phyloP scores from a whole-genome alignment of 805 yeast genomes.

The Pichia insulana region DNA sequence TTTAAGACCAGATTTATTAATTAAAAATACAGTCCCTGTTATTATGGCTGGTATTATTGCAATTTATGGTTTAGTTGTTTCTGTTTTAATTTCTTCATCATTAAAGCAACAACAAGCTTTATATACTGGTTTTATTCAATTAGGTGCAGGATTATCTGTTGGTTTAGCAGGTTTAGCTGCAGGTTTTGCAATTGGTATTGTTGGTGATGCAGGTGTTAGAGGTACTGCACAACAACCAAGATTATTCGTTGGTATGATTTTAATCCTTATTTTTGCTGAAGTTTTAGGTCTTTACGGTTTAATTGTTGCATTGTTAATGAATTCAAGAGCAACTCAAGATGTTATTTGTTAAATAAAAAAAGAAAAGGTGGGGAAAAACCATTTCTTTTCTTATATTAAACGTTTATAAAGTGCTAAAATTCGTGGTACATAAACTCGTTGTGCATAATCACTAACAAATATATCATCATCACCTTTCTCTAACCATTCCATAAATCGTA shows the following conservation, averaged over 20 bases:
- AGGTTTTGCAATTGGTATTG: slow-evolving; percentile 98
- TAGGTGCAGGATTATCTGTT: slow-evolving; percentile 96
- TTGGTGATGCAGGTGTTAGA: slow-evolving; percentile 99
- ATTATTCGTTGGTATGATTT: slow-evolving; percentile 96
- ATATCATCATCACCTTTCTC: slow-evolving; percentile 21
- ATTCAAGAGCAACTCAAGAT: slow-evolving; percentile 95
- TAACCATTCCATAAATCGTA: slow-evolving; percentile 28
- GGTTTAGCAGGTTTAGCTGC: slow-evolving; percentile 97
- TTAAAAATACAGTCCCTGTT: slow-evolving; percentile 92
- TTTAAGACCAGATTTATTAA: slow-evolving; percentile 91
- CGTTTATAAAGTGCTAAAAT: slow-evolving; percentile 12
- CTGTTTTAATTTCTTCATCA: slow-evolving; percentile 87
- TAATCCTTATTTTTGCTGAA: slow-evolving; percentile 97
- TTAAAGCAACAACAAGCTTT: slow-evolving; percentile 86
- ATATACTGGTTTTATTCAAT: slow-evolving; percentile 94
- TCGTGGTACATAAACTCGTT: slow-evolving; percentile 11
- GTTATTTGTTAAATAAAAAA: slow-evolving; percentile 54
- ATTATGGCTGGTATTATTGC: slow-evolving; percentile 99
- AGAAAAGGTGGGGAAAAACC: background rate
- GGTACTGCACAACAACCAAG: slow-evolving; percentile 98
- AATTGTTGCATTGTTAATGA: slow-evolving; percentile 93
- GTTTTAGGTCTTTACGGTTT: slow-evolving; percentile 96
- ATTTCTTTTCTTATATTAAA: slow-evolving; percentile 2
- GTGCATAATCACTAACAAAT: slow-evolving; percentile 19
- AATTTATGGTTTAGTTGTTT: slow-evolving; percentile 93